Percentiles rank a stretch among this genome's conserved stretches.
These are phyloP conservation scores for Ceratocystis eucalypticola DNA, from an alignment of 2,329 filamentous ascomycete species.

Conservation along the genomic window DNA sequence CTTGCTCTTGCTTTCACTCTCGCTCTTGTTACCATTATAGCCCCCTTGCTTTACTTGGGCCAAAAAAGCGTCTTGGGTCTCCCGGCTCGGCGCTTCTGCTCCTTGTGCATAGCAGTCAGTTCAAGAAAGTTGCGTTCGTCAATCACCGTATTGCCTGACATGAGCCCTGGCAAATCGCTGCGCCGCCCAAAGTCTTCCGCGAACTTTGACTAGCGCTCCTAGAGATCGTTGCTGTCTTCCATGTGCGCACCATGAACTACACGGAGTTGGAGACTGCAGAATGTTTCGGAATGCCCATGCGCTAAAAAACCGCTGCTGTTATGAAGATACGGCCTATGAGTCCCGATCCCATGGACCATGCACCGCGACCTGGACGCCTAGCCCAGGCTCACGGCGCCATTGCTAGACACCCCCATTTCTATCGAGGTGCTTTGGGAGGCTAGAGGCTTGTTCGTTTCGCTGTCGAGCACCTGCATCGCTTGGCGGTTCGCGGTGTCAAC, in stretches of 20 bases:
- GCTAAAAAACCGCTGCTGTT: background rate
- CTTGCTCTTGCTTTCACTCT: background rate
- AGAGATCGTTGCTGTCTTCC: slow-evolving; percentile 25
- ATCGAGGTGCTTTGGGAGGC: background rate
- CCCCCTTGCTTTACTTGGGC: background rate
- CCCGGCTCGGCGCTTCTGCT: background rate
- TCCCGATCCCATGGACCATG: background rate
- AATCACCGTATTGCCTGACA: slow-evolving; percentile 30
- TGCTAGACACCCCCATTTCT: background rate
- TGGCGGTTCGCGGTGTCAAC: background rate
- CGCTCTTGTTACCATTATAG: background rate
- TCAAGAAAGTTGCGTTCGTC: slow-evolving; percentile 27
- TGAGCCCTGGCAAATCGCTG: slow-evolving; percentile 25
- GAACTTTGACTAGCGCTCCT: slow-evolving; percentile 28
- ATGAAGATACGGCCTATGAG: background rate
- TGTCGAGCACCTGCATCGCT: background rate
- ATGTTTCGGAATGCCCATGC: background rate
- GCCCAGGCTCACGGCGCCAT: background rate
- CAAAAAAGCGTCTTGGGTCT: background rate
- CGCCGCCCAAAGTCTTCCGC: slow-evolving; percentile 26
- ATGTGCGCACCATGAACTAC: background rate
- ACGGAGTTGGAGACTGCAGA: background rate
- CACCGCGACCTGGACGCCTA: background rate
- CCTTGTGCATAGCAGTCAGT: background rate
- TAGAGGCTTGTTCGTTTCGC: background rate